Evolutionary conservation across 352 stramenopile genomes (phyloP).

Genomic region (Elongisporangium prolatum): DNA sequence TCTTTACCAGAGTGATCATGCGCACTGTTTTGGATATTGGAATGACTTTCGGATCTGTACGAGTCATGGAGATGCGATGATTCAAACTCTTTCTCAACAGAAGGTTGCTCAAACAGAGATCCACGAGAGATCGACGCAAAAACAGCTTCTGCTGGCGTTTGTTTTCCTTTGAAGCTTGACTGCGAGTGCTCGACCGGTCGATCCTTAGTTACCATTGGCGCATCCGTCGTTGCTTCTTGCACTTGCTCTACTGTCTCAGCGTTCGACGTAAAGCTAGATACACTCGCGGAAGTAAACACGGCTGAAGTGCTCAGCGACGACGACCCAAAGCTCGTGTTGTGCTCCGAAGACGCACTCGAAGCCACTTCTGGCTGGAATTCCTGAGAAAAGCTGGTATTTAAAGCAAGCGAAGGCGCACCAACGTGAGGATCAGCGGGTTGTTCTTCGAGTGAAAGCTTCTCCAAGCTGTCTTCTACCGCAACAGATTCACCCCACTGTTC

Average conservation of each 20-base stretch:
- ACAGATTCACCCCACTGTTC: slow-evolving; percentile 33
- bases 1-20: not conserved
- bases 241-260: not conserved
- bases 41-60: not conserved
- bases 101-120: not conserved
- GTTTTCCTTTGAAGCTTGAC: not conserved
- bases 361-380: not conserved
- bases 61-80: not conserved
- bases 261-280: not conserved
- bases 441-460: slow-evolving; percentile 17
- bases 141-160: not conserved
- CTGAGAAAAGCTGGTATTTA: not conserved
- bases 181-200: not conserved
- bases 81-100: not conserved
- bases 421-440: slow-evolving; percentile 12
- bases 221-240: not conserved
- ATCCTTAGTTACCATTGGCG: not conserved
- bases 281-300: not conserved
- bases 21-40: not conserved
- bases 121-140: not conserved
- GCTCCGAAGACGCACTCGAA: not conserved
- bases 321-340: not conserved
- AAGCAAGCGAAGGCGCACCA: slow-evolving; percentile 1
- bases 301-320: not conserved
- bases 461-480: slow-evolving; percentile 3